Percentiles rank a stretch among this genome's conserved stretches.
These are phyloP conservation scores for Solanum okadae DNA, from an alignment of 257 asterid species.

Conservation along the genomic window DNA sequence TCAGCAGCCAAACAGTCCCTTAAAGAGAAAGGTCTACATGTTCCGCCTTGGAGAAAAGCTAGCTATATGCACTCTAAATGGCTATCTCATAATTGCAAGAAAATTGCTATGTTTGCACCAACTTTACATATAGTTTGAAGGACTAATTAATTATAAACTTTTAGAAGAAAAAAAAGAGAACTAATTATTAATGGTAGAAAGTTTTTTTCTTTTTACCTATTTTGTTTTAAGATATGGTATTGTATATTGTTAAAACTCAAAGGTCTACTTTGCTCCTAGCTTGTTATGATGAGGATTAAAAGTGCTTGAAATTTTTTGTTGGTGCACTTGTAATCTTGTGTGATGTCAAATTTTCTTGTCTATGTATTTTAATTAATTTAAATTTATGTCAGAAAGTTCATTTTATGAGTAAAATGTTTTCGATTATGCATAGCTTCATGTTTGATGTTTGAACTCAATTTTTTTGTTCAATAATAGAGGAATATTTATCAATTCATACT, in stretches of 20 bases:
- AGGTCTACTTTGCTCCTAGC: not conserved
- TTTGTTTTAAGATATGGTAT: not conserved
- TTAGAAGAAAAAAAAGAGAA: not conserved
- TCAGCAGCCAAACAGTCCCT: slow-evolving; percentile 52
- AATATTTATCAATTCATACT: not conserved
- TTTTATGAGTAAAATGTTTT: not conserved
- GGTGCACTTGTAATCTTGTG: not conserved
- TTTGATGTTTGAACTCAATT: not conserved
- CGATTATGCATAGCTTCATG: not conserved
- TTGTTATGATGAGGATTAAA: not conserved
- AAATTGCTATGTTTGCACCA: not conserved
- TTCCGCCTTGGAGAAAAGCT: slow-evolving; percentile 65
- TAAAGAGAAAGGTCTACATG: slow-evolving; percentile 36
- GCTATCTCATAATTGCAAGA: slow-evolving; percentile 43
- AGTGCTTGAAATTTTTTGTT: not conserved
- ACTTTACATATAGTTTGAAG: not conserved
- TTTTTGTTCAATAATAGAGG: not conserved
- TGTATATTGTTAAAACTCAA: not conserved
- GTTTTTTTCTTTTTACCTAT: not conserved
- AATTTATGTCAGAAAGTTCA: not conserved
- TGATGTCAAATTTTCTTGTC: not conserved
- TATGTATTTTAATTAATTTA: not conserved
- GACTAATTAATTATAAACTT: not conserved
- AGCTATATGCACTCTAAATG: slow-evolving; percentile 50
- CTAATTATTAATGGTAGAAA: not conserved